Base-by-base conservation (phyloP, 805 yeast genomes). In the Ogataea paradorogensis region DNA sequence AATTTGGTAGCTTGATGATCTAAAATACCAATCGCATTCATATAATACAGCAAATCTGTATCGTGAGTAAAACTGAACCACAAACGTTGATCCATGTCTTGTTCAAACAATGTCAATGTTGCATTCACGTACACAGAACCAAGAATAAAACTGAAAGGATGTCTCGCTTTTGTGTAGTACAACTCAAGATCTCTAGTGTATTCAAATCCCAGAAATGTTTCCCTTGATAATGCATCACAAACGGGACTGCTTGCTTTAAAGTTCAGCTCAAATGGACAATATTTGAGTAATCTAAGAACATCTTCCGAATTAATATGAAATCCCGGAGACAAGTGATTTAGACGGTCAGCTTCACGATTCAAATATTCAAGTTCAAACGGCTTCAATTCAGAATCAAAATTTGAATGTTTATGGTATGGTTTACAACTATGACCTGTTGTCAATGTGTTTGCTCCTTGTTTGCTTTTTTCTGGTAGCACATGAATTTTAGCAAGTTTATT, bases 21-120 rank as follows among this genome's bases (percentile, higher is more conserved):
- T 42, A 71, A 45, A 47, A 84, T 57, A 7, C 87, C 89, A 33
- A 84, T 61, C 2, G 91, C 84, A 21, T 85, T 66, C 51, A 81
- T 64, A 50, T 72, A 79, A 29, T 80, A 66, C 46, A 78, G 67
- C 29, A 85, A 61, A 46, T 82, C 83, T 27, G 82, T 74, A 57
- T 87, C 95, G 55, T 87, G 95, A 11, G 86, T 70, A 66, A 85
- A 82, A 48, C 79, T 82, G 49, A 84, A 68, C 69, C 82, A 81
- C 33, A 84, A 66, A 59, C 75, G 45, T 30, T 52, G 50, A 7
- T 38, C 25, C n/a, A 28, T 33, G 9, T 38, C 46, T 35, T 59
- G 52, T 27, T 56, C 52, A 33, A 58, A 43, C 8, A 56, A 45
- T 3, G 45, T 44, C 28, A 56, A 38, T 14, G 75, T 70, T 9